phyloP scores from a whole-genome alignment of 2,329 filamentous ascomycete genomes.

The Penicillium nordicum region DNA sequence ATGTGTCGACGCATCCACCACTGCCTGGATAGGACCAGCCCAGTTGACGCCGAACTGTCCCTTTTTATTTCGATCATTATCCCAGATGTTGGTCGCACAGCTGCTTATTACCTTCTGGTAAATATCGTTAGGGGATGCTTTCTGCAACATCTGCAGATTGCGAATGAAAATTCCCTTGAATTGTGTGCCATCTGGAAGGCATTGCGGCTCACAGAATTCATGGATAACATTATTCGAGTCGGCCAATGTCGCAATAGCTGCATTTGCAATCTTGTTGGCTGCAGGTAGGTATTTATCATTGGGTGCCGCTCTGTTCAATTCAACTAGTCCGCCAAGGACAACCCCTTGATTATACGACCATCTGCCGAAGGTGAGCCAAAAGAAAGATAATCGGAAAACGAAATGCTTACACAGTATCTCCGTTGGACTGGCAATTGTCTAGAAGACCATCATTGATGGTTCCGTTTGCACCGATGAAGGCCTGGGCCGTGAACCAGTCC shows the following conservation, averaged over 20 bases:
- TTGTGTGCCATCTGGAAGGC: slow-evolving; percentile 53
- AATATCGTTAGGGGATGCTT: slow-evolving; percentile 47
- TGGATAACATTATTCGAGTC: slow-evolving; percentile 50
- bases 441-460: slow-evolving; percentile 56
- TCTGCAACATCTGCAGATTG: slow-evolving; percentile 59
- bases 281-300: slow-evolving; percentile 43
- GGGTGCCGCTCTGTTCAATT: slow-evolving; percentile 47
- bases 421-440: slow-evolving; percentile 51
- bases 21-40: slow-evolving; percentile 56
- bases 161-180: slow-evolving; percentile 72
- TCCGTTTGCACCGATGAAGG: slow-evolving; percentile 47
- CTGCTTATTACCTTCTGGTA: slow-evolving; percentile 56
- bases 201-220: slow-evolving; percentile 54
- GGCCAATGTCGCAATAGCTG: slow-evolving; percentile 48
- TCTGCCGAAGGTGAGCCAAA: slow-evolving; percentile 16
- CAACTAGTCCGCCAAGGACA: slow-evolving; percentile 55
- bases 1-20: slow-evolving; percentile 58
- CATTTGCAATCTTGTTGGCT: slow-evolving; percentile 52
- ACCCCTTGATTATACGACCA: slow-evolving; percentile 63
- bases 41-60: slow-evolving; percentile 61
- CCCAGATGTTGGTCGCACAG: slow-evolving; percentile 67
- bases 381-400: accelerated
- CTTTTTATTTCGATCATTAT: slow-evolving; percentile 50
- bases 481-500: slow-evolving; percentile 50
- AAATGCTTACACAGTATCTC: slow-evolving; percentile 29